These are phyloP conservation scores for Leccinum disarticulatum DNA, from an alignment of 768 basidiomycete genomes.

Conservation along the genomic window DNA sequence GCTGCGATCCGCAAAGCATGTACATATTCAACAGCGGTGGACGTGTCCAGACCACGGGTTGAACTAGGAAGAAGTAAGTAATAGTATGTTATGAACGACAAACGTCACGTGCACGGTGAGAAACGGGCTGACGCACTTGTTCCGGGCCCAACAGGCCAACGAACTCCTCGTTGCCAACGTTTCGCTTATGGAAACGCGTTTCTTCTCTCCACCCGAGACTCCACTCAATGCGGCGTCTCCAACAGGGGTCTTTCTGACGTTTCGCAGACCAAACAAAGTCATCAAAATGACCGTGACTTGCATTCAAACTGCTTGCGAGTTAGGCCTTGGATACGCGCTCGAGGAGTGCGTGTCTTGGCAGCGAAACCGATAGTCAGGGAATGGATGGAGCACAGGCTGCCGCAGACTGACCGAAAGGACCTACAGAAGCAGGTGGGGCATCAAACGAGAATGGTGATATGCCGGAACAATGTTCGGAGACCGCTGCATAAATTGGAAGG, in stretches of 20 bases:
- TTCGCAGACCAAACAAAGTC: slow-evolving; percentile 75
- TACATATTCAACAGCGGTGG: slow-evolving; percentile 73
- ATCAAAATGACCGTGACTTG: slow-evolving; percentile 45
- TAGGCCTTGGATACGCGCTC: slow-evolving; percentile 43
- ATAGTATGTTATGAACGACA: slow-evolving; percentile 40
- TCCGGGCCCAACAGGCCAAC: slow-evolving; percentile 63
- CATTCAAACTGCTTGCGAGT: slow-evolving; percentile 34
- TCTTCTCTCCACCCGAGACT: slow-evolving; percentile 76
- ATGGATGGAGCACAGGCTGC: slow-evolving; percentile 52
- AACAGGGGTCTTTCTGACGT: slow-evolving; percentile 70
- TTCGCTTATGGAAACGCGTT: slow-evolving; percentile 80
- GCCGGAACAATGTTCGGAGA: slow-evolving; percentile 37
- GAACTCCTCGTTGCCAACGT: slow-evolving; percentile 67
- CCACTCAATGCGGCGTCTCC: slow-evolving; percentile 81
- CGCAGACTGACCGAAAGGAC: slow-evolving; percentile 44
- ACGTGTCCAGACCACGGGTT: slow-evolving; percentile 64
- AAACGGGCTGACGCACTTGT: slow-evolving; percentile 46
- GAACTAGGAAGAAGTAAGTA: slow-evolving; percentile 41
- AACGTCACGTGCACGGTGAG: slow-evolving; percentile 22
- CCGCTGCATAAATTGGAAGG: slow-evolving; percentile 51
- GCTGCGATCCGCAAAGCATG: slow-evolving; percentile 68
- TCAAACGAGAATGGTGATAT: slow-evolving; percentile 47
- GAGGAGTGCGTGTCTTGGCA: slow-evolving; percentile 66
- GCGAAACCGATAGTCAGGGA: slow-evolving; percentile 70
- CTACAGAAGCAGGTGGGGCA: slow-evolving; percentile 33